Conservation (phyloP, 1,284 basidiomycete genomes). For the Sporisorium iseilematis-ciliati region DNA sequence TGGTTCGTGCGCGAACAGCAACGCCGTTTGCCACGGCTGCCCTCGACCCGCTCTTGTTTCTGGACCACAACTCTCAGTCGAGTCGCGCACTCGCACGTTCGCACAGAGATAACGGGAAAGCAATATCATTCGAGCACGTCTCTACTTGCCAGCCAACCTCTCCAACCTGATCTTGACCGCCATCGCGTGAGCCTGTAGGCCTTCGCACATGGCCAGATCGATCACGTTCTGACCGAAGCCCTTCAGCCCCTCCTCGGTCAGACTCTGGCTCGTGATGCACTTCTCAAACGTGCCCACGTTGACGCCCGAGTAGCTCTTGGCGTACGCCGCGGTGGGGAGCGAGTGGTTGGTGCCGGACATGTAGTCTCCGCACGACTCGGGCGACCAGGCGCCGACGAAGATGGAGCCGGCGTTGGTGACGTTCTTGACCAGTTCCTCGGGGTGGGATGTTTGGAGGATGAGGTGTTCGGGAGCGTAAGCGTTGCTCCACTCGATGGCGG, state of each 20-base stretch:
- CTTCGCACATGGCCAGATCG: constrained; percentile 93
- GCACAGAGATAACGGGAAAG: too few species aligned
- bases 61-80: too few species aligned
- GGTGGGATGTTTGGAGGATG: constrained; percentile 59
- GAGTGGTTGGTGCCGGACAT: constrained; percentile 99
- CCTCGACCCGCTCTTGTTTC: too few species aligned
- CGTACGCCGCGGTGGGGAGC: constrained; percentile 78
- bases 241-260: constrained; percentile 82
- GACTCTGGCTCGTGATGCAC: constrained; percentile 95
- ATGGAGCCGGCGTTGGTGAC: constrained; percentile 80
- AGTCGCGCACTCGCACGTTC: too few species aligned
- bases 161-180: constrained; percentile 70
- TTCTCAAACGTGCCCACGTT: constrained; percentile 98
- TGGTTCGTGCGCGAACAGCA: too few species aligned
- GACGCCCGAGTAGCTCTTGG: constrained; percentile 96
- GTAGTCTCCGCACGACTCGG: constrained; percentile 98
- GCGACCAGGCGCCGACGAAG: constrained; percentile 80
- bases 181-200: constrained; percentile 88
- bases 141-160: constrained; percentile 4
- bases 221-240: constrained; percentile 88
- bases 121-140: not conserved
- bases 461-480: constrained; percentile 87
- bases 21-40: too few species aligned
- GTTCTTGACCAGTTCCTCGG: constrained; percentile 59
- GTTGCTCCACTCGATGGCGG: constrained; percentile 90